phyloP scores from a whole-genome alignment of 495 filamentous ascomycete species.

The Pyrenopolyporus hunteri region DNA sequence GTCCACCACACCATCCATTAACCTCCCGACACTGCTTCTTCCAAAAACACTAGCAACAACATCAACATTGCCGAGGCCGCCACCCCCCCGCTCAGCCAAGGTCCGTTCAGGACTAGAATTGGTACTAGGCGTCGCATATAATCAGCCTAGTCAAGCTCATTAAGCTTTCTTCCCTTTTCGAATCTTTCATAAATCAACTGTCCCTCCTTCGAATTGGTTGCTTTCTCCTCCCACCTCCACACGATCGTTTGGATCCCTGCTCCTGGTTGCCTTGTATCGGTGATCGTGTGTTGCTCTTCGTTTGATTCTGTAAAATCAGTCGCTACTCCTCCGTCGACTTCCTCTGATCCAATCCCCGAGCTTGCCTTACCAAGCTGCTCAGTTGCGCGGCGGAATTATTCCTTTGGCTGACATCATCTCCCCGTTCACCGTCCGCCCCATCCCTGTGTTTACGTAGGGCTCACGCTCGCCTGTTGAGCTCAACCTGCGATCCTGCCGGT shows the following conservation, averaged over 20 bases:
- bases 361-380: too few relatives aligned
- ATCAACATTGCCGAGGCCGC: constrained; percentile 13
- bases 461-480: constrained; percentile 35
- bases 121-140: background rate
- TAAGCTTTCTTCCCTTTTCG: background rate
- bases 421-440: constrained; percentile 4
- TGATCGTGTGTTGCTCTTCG: constrained; percentile 6
- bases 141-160: background rate
- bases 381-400: constrained; percentile 21
- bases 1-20: too few relatives aligned
- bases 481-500: constrained; percentile 34
- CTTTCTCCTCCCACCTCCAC: constrained; percentile 16
- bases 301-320: background rate
- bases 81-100: background rate
- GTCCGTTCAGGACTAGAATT: background rate
- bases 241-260: constrained; percentile 1
- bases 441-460: constrained; percentile 5
- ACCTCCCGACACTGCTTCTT: background rate
- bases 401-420: constrained; percentile 36
- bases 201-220: constrained; percentile 4
- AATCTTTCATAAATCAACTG: background rate
- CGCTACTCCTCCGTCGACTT: constrained; percentile 11
- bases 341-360: constrained; percentile 11
- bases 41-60: background rate
- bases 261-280: background rate